Evolutionary conservation across 352 stramenopile genomes (phyloP).

Genomic region (Phytophthora foliorum): DNA sequence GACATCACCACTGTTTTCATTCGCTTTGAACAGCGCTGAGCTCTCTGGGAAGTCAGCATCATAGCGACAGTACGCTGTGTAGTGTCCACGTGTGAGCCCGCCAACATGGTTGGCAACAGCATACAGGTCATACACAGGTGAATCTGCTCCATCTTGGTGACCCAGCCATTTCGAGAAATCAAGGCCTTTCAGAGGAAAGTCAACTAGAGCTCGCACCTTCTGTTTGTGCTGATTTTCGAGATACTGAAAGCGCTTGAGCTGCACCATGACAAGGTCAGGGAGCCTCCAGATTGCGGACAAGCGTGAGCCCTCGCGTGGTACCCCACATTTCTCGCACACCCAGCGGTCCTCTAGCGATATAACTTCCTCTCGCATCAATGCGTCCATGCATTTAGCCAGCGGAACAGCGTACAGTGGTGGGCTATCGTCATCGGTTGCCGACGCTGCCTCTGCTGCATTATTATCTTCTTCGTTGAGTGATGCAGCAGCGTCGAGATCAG

Average conservation of each 20-base stretch:
- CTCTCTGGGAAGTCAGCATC: conserved; percentile 75
- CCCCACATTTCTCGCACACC: conserved; percentile 77
- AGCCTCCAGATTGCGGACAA: conserved; percentile 76
- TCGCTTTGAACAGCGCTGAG: conserved; percentile 54
- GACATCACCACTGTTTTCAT: conserved; percentile 43
- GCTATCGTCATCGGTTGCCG: conserved; percentile 26
- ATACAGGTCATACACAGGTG: conserved; percentile 95
- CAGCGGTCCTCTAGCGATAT: conserved; percentile 82
- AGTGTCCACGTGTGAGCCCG: conserved; percentile 95
- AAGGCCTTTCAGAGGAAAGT: conserved; percentile 83
- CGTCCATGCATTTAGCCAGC: conserved; percentile 75
- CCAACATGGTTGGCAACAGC: conserved; percentile 98
- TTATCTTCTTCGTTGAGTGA: conserved; percentile 8
- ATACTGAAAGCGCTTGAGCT: conserved; percentile 92
- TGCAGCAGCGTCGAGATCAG: conserved; percentile 24
- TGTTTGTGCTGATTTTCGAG: conserved; percentile 87
- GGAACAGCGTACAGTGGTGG: conserved; percentile 50
- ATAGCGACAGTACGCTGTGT: conserved; percentile 90
- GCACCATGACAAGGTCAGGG: conserved; percentile 88
- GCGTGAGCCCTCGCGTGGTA: conserved; percentile 65
- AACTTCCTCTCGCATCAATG: conserved; percentile 70
- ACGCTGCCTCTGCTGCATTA: neutral
- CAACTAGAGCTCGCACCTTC: conserved; percentile 83
- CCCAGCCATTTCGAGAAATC: conserved; percentile 86
- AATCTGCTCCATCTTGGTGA: conserved; percentile 28